These are phyloP conservation scores for Microthyrium microscopicum DNA, from an alignment of 2,329 filamentous ascomycete species.

Conservation along the genomic window DNA sequence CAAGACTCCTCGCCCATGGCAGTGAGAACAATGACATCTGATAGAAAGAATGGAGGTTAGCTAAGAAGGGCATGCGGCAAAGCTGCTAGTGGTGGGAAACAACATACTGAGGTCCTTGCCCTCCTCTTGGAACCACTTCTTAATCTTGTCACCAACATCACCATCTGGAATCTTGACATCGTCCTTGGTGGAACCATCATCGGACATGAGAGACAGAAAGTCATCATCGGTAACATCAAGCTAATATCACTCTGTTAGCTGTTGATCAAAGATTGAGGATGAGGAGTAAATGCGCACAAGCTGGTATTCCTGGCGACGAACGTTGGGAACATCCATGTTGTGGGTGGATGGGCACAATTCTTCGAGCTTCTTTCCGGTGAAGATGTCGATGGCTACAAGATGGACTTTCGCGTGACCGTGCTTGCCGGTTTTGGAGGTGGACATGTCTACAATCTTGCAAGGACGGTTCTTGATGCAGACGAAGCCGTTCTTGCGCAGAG, in stretches of 20 bases:
- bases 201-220: slow-evolving; percentile 86
- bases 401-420: slow-evolving; percentile 99
- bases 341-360: slow-evolving; percentile 95
- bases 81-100: neutral
- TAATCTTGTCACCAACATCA: slow-evolving; percentile 77
- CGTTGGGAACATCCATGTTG: slow-evolving; percentile 96
- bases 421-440: slow-evolving; percentile 99
- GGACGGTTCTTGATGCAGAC: slow-evolving; percentile 97
- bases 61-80: no score
- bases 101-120: slow-evolving; percentile 85
- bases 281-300: slow-evolving; percentile 54
- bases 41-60: no score
- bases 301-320: slow-evolving; percentile 79
- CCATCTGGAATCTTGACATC: slow-evolving; percentile 87
- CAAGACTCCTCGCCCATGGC: slow-evolving; percentile 91
- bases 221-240: slow-evolving; percentile 86
- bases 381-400: slow-evolving; percentile 94
- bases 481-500: slow-evolving; percentile 97
- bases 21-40: slow-evolving; percentile 82
- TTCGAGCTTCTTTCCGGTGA: slow-evolving; percentile 99
- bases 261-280: neutral
- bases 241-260: slow-evolving; percentile 28
- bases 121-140: slow-evolving; percentile 60
- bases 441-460: slow-evolving; percentile 99
- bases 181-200: slow-evolving; percentile 76